Evolutionary conservation across 148 eudicot species (phyloP).

Genomic region (Dianthus caryophyllus): DNA sequence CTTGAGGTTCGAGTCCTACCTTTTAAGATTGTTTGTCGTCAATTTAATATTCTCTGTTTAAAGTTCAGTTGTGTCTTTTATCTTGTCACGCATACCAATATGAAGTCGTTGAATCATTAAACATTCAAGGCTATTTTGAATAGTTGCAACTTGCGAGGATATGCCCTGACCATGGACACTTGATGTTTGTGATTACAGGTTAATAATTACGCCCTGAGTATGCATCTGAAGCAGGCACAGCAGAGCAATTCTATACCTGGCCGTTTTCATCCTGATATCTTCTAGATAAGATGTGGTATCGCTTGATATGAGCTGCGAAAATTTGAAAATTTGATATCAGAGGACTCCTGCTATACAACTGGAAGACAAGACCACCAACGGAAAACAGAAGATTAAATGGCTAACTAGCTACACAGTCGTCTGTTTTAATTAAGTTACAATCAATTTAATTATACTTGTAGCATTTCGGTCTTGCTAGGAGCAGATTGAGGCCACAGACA

Average conservation of each 20-base stretch:
- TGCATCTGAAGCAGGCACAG: slow-evolving; percentile 69
- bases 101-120: not conserved
- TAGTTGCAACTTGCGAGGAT: not conserved
- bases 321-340: not conserved
- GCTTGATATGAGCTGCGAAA: not conserved
- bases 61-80: too few relatives aligned
- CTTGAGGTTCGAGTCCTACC: slow-evolving; percentile 49
- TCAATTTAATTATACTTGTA: not conserved
- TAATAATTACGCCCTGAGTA: slow-evolving; percentile 55
- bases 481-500: not conserved
- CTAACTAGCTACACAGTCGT: slow-evolving; percentile 3
- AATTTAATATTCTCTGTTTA: too few relatives aligned
- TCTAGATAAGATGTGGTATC: slow-evolving; percentile 23
- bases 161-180: not conserved
- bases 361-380: not conserved
- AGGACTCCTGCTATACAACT: not conserved
- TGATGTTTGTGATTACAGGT: slow-evolving; percentile 35
- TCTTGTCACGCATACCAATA: too few relatives aligned
- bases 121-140: not conserved
- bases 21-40: too few relatives aligned
- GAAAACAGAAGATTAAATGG: not conserved
- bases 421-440: not conserved
- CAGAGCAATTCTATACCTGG: slow-evolving; percentile 54
- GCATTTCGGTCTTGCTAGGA: slow-evolving; percentile 1
- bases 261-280: slow-evolving; percentile 52